Base-by-base conservation (phyloP, 257 asterid genomes). In the Avicennia marina region DNA sequence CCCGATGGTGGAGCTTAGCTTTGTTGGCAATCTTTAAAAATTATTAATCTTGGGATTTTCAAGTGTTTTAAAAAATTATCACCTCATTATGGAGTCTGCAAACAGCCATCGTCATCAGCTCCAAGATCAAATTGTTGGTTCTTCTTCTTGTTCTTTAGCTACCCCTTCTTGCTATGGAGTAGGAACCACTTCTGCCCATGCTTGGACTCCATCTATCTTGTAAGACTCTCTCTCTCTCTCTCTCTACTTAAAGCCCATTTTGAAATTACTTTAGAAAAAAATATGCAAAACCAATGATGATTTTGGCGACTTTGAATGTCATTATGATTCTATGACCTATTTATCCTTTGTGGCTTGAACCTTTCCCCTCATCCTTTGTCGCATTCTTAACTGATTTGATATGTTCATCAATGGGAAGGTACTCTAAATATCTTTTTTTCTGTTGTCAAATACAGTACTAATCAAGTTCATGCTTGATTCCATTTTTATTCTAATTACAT, bases 201-300 rank as follows among this genome's bases (percentile, higher is more conserved):
- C 70, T 66, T 81, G 94, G 90, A 67, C 91, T 31, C 19, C 68
- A 62, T 40, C 78, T 72, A 48, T 76, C 73, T 74, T 83, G 97
- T 89, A 77, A 83, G 89, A 74, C 56, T 34, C 53, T 76, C 65
- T 66, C 63, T 70, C 57, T 48, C 75, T 49, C 54, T 63, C 75
- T 53, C 62, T 51, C 21, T 60, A 52, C 53, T 53, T 55, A 24
- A 25, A 51, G 16, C 39, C 67, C 67, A 62, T 39, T 62, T 31
- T 38, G n/a, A 11, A 29, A 17, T 44, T 44, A 2, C 31, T 44
- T 11, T 59, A 4, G 43, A 17, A 34, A 10, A 48, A 20, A 32
- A 22, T 21, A 21, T 54, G 56, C 57, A 44, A 31, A 47, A 64
- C 5, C 33, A 34, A 61, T 66, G 60, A 72, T 75, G 67, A 46